These are phyloP conservation scores for Tricholoma hemisulphureum DNA, from an alignment of 768 basidiomycete species.

Conservation along the genomic window DNA sequence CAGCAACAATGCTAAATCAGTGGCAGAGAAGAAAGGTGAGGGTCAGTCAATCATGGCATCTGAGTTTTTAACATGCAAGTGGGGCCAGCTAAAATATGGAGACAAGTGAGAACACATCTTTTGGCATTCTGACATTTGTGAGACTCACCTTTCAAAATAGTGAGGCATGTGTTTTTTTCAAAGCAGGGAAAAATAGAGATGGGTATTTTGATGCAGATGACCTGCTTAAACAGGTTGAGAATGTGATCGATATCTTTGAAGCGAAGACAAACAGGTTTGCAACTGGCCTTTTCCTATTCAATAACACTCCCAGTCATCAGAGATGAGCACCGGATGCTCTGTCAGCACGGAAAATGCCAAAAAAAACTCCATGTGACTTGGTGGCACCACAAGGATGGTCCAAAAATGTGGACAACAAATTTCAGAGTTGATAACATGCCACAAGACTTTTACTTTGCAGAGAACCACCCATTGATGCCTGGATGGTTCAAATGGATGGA, in stretches of 20 bases:
- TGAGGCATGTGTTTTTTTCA: too few relatives aligned
- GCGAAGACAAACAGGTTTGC: neutral
- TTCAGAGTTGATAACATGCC: neutral
- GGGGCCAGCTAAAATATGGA: neutral
- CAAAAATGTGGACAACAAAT: neutral
- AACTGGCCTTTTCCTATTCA: neutral
- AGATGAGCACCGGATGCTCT: too few relatives aligned
- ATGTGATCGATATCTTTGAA: neutral
- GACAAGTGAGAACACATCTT: neutral
- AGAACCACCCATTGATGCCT: too few relatives aligned
- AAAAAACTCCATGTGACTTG: neutral
- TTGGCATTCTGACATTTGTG: neutral
- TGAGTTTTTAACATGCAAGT: constrained; percentile 2
- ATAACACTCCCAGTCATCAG: neutral
- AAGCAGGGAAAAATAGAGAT: constrained; percentile 13
- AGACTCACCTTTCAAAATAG: neutral
- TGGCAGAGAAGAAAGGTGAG: constrained; percentile 5
- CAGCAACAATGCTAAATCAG: neutral
- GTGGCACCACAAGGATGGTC: neutral
- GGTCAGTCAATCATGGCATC: constrained; percentile 4
- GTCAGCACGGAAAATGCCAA: too few relatives aligned
- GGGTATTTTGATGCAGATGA: neutral
- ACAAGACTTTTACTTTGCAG: neutral
- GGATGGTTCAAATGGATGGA: too few relatives aligned
- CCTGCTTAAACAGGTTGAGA: too few relatives aligned